These are phyloP conservation scores for Silene vulgaris DNA, from an alignment of 179 eudicot genomes.

Conservation along the genomic window DNA sequence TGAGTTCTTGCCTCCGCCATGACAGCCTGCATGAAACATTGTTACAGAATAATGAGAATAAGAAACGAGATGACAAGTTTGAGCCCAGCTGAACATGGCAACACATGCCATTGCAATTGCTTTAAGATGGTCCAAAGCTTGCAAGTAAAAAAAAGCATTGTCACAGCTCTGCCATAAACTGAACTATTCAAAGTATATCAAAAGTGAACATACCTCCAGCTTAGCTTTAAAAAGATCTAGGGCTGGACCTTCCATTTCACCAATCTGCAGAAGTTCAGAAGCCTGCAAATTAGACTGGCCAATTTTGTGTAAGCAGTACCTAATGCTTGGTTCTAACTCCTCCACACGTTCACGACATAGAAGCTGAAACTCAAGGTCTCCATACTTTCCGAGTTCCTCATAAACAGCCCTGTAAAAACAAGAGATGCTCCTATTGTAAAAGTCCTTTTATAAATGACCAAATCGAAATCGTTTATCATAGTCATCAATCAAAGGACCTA, in stretches of 20 bases:
- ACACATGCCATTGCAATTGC: neutral
- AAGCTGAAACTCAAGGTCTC: slow-evolving; percentile 81
- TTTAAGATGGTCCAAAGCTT: neutral
- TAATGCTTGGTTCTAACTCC: slow-evolving; percentile 88
- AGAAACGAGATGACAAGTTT: neutral
- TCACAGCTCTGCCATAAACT: neutral
- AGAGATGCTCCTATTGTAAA: neutral
- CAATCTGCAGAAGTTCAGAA: slow-evolving; percentile 77
- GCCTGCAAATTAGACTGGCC: slow-evolving; percentile 80
- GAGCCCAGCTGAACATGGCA: neutral
- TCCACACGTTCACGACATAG: slow-evolving; percentile 92
- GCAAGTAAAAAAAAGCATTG: neutral
- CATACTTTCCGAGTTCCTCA: slow-evolving; percentile 97
- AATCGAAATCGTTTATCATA: neutral
- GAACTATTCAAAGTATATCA: neutral
- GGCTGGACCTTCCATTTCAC: slow-evolving; percentile 98
- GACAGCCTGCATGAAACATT: slow-evolving; percentile 61
- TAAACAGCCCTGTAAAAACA: slow-evolving; percentile 69
- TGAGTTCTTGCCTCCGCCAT: slow-evolving; percentile 97
- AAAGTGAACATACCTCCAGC: slow-evolving; percentile 49
- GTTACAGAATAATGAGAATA: slow-evolving; percentile 5
- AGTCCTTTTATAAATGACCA: slow-evolving; percentile 10
- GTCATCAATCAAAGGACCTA: slow-evolving; percentile 6
- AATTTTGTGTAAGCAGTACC: slow-evolving; percentile 89
- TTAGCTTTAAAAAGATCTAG: slow-evolving; percentile 90